A percentile compares a stretch with the other conserved stretches of the same genome.
Conservation (phyloP, 2,329 filamentous ascomycete genomes). For the Aspergillus nomiae region DNA sequence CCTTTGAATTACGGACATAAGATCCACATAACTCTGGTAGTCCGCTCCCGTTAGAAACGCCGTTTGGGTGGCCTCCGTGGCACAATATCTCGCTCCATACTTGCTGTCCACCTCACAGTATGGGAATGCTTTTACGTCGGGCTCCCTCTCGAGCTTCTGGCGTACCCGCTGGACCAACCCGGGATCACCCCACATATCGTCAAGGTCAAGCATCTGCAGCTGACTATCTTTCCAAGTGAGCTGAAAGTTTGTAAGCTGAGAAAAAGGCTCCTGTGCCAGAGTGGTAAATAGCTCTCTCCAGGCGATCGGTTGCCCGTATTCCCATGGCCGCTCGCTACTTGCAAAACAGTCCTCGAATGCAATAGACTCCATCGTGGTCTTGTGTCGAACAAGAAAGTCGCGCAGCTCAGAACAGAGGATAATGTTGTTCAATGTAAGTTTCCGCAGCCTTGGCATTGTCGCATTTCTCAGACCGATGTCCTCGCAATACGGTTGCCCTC, state of each 20-base stretch:
- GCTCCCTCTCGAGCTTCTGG: not conserved
- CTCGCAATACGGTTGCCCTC: not conserved
- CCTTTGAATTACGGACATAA: not conserved
- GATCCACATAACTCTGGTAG: not conserved
- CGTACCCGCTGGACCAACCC: not conserved
- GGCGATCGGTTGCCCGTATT: not conserved
- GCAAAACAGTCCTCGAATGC: not conserved
- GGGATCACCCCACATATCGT: not conserved
- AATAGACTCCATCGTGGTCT: not conserved
- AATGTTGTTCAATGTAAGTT: not conserved
- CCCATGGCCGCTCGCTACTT: not conserved
- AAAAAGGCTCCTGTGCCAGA: not conserved
- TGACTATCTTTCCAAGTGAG: not conserved
- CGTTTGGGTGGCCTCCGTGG: not conserved
- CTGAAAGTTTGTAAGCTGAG: not conserved
- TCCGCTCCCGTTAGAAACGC: not conserved
- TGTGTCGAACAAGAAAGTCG: not conserved
- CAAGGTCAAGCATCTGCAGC: not conserved
- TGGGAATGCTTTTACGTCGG: not conserved
- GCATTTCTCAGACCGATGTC: not conserved
- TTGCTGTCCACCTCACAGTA: not conserved
- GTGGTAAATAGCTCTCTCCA: not conserved
- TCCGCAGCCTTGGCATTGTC: not conserved
- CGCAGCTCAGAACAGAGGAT: not conserved
- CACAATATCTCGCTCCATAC: not conserved